A percentile compares a stretch with the other conserved stretches of the same genome.
phyloP scores from a whole-genome alignment of 805 yeast species.

The Barnettozyma californica region DNA sequence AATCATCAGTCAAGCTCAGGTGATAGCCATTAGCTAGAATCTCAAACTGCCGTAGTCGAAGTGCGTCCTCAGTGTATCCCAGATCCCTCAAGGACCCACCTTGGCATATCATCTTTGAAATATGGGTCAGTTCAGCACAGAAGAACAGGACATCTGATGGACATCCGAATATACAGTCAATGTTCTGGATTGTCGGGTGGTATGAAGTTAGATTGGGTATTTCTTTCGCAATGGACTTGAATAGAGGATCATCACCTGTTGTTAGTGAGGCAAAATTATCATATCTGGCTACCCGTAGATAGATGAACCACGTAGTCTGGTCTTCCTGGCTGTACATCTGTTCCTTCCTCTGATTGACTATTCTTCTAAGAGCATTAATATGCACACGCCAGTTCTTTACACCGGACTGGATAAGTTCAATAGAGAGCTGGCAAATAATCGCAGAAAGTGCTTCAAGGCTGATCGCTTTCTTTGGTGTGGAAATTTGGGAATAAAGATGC shows the following conservation, averaged over 20 bases:
- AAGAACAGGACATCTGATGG: constrained; percentile 10
- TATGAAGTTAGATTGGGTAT: constrained; percentile 5
- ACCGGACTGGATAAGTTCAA: constrained; percentile 12
- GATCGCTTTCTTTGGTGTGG: constrained; percentile 1
- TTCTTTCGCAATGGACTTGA: constrained; percentile 2
- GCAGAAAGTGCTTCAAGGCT: constrained; percentile 10
- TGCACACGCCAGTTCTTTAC: constrained; percentile 11
- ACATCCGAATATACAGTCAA: constrained; percentile 14
- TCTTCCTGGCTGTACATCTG: constrained; percentile 2
- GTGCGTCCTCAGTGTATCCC: constrained; percentile 1
- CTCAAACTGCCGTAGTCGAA: constrained; percentile 1
- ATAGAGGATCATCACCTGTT: constrained; percentile 12
- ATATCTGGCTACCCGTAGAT: constrained; percentile 13
- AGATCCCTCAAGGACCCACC: constrained; percentile 1
- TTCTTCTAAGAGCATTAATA: constrained; percentile 9
- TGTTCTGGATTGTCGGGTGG: constrained; percentile 10
- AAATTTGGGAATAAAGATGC: constrained; percentile 8
- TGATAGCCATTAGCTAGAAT: constrained; percentile 1
- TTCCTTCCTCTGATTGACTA: constrained; percentile 6
- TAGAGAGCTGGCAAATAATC: constrained; percentile 12
- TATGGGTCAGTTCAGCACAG: constrained; percentile 8
- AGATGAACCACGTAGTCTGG: constrained; percentile 11
- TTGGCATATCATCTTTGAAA: not conserved
- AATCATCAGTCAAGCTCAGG: constrained; percentile 1
- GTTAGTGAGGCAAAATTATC: constrained; percentile 13